Evolutionary conservation across 257 asterid genomes (phyloP).

Genomic region (Solanum clarkiae): DNA sequence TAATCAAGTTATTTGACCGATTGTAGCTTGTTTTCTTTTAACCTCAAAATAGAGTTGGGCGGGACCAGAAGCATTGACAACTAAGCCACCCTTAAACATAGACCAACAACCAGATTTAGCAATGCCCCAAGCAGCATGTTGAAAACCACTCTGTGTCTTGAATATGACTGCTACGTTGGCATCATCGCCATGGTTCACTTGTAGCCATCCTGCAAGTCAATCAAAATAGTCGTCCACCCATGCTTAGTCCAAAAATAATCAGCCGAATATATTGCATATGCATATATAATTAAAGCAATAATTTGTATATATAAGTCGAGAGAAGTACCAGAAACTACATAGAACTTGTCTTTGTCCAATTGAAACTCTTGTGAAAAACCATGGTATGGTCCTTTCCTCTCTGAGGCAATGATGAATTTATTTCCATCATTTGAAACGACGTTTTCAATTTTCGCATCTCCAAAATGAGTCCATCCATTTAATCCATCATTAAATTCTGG

Average conservation of each 20-base stretch:
- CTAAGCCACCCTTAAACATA: constrained; percentile 33
- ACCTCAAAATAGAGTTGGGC: constrained; percentile 30
- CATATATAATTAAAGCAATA: background rate
- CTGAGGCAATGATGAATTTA: constrained; percentile 5
- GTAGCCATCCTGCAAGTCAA: constrained; percentile 25
- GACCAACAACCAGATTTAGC: constrained; percentile 40
- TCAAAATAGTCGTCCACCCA: too few species aligned
- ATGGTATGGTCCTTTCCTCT: background rate
- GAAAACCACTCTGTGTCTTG: background rate
- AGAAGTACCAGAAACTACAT: constrained; percentile 9
- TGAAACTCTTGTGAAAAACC: constrained; percentile 5
- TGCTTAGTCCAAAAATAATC: too few species aligned
- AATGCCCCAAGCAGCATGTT: constrained; percentile 14
- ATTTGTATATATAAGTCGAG: background rate
- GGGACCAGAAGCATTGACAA: constrained; percentile 14
- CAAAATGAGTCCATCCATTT: constrained; percentile 9
- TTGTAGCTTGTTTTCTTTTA: background rate
- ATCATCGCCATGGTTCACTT: constrained; percentile 21
- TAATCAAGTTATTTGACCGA: too few species aligned
- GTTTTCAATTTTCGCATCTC: background rate
- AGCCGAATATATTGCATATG: background rate
- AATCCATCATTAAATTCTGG: constrained; percentile 14
- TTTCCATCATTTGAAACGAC: constrained; percentile 1
- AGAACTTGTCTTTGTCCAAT: constrained; percentile 1
- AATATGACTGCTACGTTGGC: constrained; percentile 13